A percentile compares a stretch with the other conserved stretches of the same genome.
Evolutionary conservation across 164 flowering plant genomes (phyloP).

Genomic region (Litsea cubeba): DNA sequence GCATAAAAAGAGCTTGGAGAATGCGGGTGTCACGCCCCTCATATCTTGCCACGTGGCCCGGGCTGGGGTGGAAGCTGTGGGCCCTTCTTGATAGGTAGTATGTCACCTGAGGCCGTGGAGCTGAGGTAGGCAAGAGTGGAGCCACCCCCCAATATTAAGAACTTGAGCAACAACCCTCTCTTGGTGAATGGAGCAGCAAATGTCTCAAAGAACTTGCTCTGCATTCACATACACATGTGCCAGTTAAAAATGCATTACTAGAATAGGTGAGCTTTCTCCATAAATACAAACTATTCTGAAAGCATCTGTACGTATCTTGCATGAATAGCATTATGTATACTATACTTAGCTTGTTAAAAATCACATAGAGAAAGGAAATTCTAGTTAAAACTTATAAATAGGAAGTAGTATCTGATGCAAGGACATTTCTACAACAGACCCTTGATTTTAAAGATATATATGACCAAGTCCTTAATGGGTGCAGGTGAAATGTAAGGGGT

Average conservation of each 20-base stretch:
- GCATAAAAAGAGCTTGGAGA: background rate
- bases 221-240: slow-evolving; percentile 18
- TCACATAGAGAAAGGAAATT: no score
- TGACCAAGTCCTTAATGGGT: no score
- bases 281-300: no score
- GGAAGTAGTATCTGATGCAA: no score
- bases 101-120: slow-evolving; percentile 67
- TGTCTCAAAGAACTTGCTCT: slow-evolving; percentile 99
- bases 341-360: no score
- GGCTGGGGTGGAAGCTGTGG: slow-evolving; percentile 91
- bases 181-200: slow-evolving; percentile 98
- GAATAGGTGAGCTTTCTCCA: no score
- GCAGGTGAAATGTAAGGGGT: background rate
- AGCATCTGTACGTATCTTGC: no score
- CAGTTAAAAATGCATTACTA: no score
- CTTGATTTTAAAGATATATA: no score
- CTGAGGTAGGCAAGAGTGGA: slow-evolving; percentile 76
- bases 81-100: slow-evolving; percentile 89
- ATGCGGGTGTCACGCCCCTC: slow-evolving; percentile 10
- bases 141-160: slow-evolving; percentile 89
- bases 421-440: no score
- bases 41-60: slow-evolving; percentile 95
- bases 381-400: no score
- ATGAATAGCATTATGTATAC: no score
- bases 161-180: slow-evolving; percentile 91